Percentiles rank a stretch among this genome's conserved stretches.
Evolutionary conservation across 1,284 basidiomycete species (phyloP).

Genomic region (Marasmius tenuissimus): DNA sequence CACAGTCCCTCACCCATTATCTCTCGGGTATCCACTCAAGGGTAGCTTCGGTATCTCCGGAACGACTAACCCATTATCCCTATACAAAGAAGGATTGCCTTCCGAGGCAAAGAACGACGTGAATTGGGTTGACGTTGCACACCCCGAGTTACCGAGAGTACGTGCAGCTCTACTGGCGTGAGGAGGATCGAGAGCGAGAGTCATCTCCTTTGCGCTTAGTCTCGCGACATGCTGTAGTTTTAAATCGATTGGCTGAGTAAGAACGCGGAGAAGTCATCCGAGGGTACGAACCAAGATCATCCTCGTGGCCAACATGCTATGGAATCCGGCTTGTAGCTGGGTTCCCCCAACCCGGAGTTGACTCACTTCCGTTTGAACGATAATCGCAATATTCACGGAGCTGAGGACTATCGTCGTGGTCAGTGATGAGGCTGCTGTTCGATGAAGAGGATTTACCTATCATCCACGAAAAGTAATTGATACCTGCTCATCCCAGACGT

Average conservation of each 20-base stretch:
- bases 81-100: too few relatives aligned
- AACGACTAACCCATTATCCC: too few relatives aligned
- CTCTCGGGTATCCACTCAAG: too few relatives aligned
- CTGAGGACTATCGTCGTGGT: not conserved
- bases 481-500: not conserved
- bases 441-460: not conserved
- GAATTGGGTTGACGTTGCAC: too few relatives aligned
- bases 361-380: not conserved
- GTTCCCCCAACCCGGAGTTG: too few relatives aligned
- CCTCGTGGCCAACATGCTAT: not conserved
- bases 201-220: not conserved
- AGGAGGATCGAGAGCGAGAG: not conserved
- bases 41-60: too few relatives aligned
- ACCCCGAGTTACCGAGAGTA: too few relatives aligned
- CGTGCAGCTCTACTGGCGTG: too few relatives aligned
- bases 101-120: too few relatives aligned
- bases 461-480: constrained; percentile 1
- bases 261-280: not conserved
- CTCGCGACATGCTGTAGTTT: not conserved
- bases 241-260: not conserved
- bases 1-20: too few relatives aligned
- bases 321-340: not conserved
- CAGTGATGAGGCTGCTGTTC: not conserved
- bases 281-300: not conserved
- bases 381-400: not conserved